Base-by-base conservation (phyloP, 805 yeast genomes). In the Teunomyces aglyptinius region DNA sequence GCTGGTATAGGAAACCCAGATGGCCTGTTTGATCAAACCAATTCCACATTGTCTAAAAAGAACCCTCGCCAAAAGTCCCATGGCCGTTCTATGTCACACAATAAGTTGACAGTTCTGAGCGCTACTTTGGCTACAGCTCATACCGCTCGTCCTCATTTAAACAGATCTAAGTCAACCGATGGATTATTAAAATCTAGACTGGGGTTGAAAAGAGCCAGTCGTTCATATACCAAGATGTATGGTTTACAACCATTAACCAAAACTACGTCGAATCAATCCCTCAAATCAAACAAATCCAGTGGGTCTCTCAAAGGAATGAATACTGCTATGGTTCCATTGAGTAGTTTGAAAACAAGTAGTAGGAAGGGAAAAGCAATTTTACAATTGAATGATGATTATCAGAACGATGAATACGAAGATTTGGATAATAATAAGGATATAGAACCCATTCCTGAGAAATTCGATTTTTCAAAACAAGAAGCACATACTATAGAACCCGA, bases 141-240 rank as follows among this genome's bases (percentile, higher is more conserved):
- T 6, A 26, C 31, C 3, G 19, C 57, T 4, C 41, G 72, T 31
- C 76, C 76, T 5, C 47, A 57, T 22, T 56, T 72, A 40, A 63
- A 60, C 50, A 52, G 76, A 44, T 69, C 75, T 16, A 71, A 69
- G 44, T 70, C 76, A 7, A 63, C 75, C 2, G 77, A 72, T 45
- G 75, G 71, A 1, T 58, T 71, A 15, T 46, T 60, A 7, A 58
- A 65, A 36, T 49, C 63, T 15, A 38, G 59, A 18, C 51, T 44
- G 49, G 47, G 51, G 3, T 47, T 66, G 27, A 68, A 61, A 38
- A 50, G 74, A 34, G 70, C 62, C 48, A 67, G 64, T 51, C 54
- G 73, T 24, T 70, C 75, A 2, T 61, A 59, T 34, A 69, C 74
- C 5, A 72, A 70, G 52, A 43, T 69, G 12, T 47, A 63, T 4